Evolutionary conservation across 768 basidiomycete genomes (phyloP).

Genomic region (Leucogyrophana mollusca): DNA sequence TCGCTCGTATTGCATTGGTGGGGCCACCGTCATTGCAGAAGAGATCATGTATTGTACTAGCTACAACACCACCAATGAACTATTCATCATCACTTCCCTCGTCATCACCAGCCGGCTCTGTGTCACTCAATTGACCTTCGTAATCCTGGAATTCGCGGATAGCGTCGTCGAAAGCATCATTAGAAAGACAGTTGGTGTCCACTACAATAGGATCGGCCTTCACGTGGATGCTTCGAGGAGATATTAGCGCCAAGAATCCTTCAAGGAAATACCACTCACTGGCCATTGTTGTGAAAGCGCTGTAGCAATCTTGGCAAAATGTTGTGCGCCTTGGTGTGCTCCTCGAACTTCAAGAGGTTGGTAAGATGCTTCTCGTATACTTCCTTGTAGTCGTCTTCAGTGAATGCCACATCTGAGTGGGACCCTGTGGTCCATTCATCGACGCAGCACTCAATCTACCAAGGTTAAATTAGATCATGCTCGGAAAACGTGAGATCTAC

Average conservation of each 20-base stretch:
- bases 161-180: not conserved
- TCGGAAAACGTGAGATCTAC: not conserved
- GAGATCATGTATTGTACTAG: too few species aligned
- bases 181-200: not conserved
- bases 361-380: constrained; percentile 12
- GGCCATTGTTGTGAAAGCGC: constrained; percentile 9
- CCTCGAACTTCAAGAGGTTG: constrained; percentile 1
- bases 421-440: constrained; percentile 16
- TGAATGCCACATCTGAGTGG: constrained; percentile 5
- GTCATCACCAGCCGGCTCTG: not conserved
- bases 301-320: constrained; percentile 4
- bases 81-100: not conserved
- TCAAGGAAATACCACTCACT: too few species aligned
- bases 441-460: constrained; percentile 12
- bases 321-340: not conserved
- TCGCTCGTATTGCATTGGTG: too few species aligned
- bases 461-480: not conserved
- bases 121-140: too few species aligned
- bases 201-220: too few species aligned
- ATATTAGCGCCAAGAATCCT: too few species aligned
- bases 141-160: not conserved
- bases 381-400: constrained; percentile 9
- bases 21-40: too few species aligned
- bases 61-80: too few species aligned
- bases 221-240: too few species aligned